Evolutionary conservation across 2,329 filamentous ascomycete species (phyloP).

Genomic region (Pseudopithomyces maydicus): DNA sequence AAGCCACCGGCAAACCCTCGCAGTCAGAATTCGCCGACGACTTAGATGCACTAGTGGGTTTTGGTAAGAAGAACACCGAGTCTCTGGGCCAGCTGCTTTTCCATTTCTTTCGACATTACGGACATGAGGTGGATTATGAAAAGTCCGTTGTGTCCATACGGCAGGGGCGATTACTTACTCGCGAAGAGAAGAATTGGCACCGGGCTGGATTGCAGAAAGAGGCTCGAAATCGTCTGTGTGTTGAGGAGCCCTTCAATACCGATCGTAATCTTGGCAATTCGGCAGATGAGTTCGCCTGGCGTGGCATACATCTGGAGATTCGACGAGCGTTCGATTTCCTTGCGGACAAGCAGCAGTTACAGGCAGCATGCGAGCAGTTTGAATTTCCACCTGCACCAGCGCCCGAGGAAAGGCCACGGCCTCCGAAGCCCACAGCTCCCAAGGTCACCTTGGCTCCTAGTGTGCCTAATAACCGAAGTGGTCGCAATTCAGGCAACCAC

Average conservation of each 20-base stretch:
- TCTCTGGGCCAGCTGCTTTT: conserved; percentile 87
- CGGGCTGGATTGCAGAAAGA: conserved; percentile 57
- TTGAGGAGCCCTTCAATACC: conserved; percentile 95
- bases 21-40: conserved; percentile 87
- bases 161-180: conserved; percentile 76
- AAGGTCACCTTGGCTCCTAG: conserved; percentile 61
- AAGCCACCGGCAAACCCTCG: conserved; percentile 62
- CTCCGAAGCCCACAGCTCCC: conserved; percentile 54
- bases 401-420: conserved; percentile 67
- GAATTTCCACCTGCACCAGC: conserved; percentile 67
- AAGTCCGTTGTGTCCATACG: conserved; percentile 84
- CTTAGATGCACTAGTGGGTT: conserved; percentile 72
- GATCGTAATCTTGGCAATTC: conserved; percentile 92
- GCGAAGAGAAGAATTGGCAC: conserved; percentile 89
- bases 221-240: conserved; percentile 76
- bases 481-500: conserved; percentile 51
- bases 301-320: conserved; percentile 87
- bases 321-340: conserved; percentile 86
- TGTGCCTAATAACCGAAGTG: conserved; percentile 54
- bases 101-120: conserved; percentile 93
- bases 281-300: conserved; percentile 91
- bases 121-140: conserved; percentile 89
- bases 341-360: conserved; percentile 73
- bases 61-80: conserved; percentile 79
- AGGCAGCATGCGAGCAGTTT: conserved; percentile 85